phyloP scores from a whole-genome alignment of 129 eudicot genomes.

The Arctium lappa region DNA sequence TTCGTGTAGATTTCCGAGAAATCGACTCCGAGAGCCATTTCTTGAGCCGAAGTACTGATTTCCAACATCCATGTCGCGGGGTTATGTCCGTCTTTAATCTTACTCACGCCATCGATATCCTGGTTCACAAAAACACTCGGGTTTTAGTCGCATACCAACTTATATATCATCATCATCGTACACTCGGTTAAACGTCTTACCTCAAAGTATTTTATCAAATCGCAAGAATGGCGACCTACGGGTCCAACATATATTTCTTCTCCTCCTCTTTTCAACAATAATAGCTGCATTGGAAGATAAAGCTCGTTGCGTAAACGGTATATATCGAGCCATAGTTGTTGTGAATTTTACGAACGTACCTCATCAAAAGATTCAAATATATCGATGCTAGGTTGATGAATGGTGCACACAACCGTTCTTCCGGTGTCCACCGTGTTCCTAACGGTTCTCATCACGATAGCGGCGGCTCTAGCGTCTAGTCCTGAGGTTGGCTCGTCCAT shows the following conservation, averaged over 20 bases:
- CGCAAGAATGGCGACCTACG: constrained; percentile 70
- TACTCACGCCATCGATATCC: constrained; percentile 48
- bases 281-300: constrained; percentile 40
- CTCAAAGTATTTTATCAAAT: constrained; percentile 68
- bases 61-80: constrained; percentile 85
- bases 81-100: constrained; percentile 62
- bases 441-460: constrained; percentile 58
- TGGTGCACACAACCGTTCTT: constrained; percentile 61
- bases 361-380: constrained; percentile 60
- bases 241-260: constrained; percentile 79
- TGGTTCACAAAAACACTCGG: neutral
- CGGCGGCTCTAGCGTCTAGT: constrained; percentile 57
- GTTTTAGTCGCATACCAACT: neutral
- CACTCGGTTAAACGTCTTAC: constrained; percentile 13
- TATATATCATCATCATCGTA: neutral
- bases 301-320: neutral
- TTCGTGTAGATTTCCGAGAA: constrained; percentile 49
- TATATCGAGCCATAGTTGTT: neutral
- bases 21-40: constrained; percentile 46
- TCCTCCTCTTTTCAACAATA: constrained; percentile 87
- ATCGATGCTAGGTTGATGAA: constrained; percentile 57
- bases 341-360: constrained; percentile 12
- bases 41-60: constrained; percentile 52
- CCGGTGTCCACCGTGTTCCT: constrained; percentile 58
- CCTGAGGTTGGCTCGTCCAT: constrained; percentile 65